These are phyloP conservation scores for Colletotrichum scovillei DNA, from an alignment of 2,329 filamentous ascomycete genomes.

Conservation along the genomic window DNA sequence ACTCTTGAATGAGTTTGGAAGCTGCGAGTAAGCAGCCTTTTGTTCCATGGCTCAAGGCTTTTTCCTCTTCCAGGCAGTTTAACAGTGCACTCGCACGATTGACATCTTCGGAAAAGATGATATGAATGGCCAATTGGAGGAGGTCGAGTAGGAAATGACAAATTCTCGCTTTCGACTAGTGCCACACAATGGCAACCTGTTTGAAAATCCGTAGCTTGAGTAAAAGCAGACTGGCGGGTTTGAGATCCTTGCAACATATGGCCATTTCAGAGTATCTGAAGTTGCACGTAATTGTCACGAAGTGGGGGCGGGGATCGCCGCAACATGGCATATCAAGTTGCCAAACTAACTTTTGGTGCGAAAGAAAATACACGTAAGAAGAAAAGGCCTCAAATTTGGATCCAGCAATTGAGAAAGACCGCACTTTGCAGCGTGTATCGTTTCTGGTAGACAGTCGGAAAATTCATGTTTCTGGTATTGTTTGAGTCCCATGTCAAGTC, in stretches of 20 bases:
- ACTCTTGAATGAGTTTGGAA: no score
- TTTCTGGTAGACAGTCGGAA: conserved; percentile 8
- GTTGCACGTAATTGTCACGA: not conserved
- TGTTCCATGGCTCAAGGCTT: not conserved
- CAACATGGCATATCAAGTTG: not conserved
- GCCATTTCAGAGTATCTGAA: not conserved
- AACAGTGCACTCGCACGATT: not conserved
- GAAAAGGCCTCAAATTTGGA: not conserved
- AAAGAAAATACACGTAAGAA: not conserved
- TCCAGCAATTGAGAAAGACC: not conserved
- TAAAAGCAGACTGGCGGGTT: not conserved
- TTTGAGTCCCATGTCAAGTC: conserved; percentile 11
- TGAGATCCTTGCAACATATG: not conserved
- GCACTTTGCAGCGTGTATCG: not conserved
- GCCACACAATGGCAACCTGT: not conserved
- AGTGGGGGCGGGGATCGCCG: not conserved
- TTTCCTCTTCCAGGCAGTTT: not conserved
- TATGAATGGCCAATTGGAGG: not conserved
- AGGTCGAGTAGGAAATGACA: not conserved
- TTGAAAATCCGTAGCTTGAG: not conserved
- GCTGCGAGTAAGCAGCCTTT: no score
- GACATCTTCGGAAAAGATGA: not conserved
- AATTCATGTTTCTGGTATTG: conserved; percentile 9
- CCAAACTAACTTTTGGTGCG: not conserved
- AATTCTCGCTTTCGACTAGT: not conserved